Evolutionary conservation across 1,284 basidiomycete species (phyloP).

Genomic region (Sanghuangporus sanghuang): DNA sequence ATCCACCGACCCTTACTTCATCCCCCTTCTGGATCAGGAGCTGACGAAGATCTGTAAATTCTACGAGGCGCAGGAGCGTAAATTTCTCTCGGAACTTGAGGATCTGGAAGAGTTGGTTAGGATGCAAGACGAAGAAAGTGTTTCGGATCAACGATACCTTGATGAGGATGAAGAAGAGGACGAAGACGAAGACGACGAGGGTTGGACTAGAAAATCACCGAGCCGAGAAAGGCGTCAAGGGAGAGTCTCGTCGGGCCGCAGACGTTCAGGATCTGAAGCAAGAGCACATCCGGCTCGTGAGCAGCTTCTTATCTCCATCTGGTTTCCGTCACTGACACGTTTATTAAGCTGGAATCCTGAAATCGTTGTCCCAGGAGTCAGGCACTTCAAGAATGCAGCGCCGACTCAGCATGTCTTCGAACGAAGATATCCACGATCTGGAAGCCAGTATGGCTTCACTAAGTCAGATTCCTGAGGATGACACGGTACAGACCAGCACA

Average conservation of each 20-base stretch:
- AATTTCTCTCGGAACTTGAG: slow-evolving; percentile 60
- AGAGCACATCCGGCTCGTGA: slow-evolving; percentile 17
- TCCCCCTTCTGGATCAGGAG: slow-evolving; percentile 77
- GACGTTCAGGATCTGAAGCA: slow-evolving; percentile 19
- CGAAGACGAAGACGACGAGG: slow-evolving; percentile 64
- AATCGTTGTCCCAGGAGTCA: slow-evolving; percentile 16
- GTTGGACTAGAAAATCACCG: slow-evolving; percentile 41
- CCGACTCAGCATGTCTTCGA: slow-evolving; percentile 50
- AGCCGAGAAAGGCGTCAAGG: slow-evolving; percentile 16
- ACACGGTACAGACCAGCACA: slow-evolving; percentile 15
- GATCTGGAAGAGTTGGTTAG: slow-evolving; percentile 64
- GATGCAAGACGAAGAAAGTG: slow-evolving; percentile 61
- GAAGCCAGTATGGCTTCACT: slow-evolving; percentile 37
- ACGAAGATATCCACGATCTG: slow-evolving; percentile 40
- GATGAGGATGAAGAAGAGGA: slow-evolving; percentile 55
- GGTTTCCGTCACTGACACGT: neutral
- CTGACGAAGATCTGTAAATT: slow-evolving; percentile 80
- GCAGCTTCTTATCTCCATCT: neutral
- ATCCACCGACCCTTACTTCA: slow-evolving; percentile 57
- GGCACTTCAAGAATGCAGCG: slow-evolving; percentile 24
- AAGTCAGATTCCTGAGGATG: slow-evolving; percentile 24
- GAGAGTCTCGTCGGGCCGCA: slow-evolving; percentile 18
- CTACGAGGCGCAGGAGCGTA: slow-evolving; percentile 74
- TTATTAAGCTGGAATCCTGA: slow-evolving; percentile 13
- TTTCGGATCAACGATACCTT: slow-evolving; percentile 42